Conservation (phyloP, 2,329 filamentous ascomycete genomes). For the Eutypella sp. region DNA sequence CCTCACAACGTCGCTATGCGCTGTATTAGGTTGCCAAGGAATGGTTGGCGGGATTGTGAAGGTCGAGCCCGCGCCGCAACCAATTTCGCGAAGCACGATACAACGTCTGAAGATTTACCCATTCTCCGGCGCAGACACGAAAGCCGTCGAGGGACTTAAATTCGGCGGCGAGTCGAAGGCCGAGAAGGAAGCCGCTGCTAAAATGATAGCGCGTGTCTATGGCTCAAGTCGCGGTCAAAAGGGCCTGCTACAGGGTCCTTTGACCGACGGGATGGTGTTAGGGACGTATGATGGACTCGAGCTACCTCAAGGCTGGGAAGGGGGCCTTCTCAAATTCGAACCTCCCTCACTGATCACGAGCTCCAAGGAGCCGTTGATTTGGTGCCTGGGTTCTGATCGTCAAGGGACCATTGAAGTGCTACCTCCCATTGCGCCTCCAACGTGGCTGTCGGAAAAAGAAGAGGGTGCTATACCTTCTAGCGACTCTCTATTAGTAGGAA, state of each 20-base stretch:
- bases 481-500: constrained; percentile 69
- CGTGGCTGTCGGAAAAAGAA: constrained; percentile 43
- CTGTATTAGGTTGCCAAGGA: constrained; percentile 63
- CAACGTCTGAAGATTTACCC: constrained; percentile 73
- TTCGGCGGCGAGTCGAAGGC: constrained; percentile 86
- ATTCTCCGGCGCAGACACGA: constrained; percentile 56
- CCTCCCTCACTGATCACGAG: constrained; percentile 37
- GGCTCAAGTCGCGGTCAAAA: constrained; percentile 46
- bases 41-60: constrained; percentile 84
- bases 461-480: constrained; percentile 53
- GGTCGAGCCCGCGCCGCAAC: constrained; percentile 74
- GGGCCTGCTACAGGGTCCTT: constrained; percentile 71
- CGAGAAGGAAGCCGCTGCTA: constrained; percentile 71
- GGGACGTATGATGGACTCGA: constrained; percentile 50
- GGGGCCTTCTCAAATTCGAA: constrained; percentile 78
- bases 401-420: constrained; percentile 74
- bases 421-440: constrained; percentile 61
- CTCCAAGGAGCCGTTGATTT: constrained; percentile 49
- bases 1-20: constrained; percentile 72
- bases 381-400: constrained; percentile 74
- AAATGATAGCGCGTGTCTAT: constrained; percentile 69
- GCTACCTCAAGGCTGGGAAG: constrained; percentile 65
- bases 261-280: constrained; percentile 85
- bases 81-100: constrained; percentile 61
- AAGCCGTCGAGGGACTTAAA: constrained; percentile 62